Conservation (phyloP, 805 yeast genomes). For the Barnettozyma sp. region DNA sequence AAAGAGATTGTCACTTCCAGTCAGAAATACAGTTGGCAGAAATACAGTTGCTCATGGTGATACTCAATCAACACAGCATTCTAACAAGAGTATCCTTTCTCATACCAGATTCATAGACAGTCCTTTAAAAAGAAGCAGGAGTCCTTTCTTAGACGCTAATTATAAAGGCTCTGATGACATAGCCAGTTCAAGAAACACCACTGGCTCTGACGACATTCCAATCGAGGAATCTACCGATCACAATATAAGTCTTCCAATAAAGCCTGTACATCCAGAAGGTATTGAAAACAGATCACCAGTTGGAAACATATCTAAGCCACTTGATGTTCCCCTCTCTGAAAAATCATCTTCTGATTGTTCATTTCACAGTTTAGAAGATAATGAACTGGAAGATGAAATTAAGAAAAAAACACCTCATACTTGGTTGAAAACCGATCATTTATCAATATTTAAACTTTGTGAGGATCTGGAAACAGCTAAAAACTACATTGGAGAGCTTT, state of each 20-base stretch:
- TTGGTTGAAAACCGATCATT: constrained; percentile 28
- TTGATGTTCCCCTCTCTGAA: background rate
- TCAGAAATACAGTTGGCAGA: too few relatives aligned
- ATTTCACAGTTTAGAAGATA: constrained; percentile 8
- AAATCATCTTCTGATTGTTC: constrained; percentile 2
- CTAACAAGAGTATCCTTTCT: constrained; percentile 15
- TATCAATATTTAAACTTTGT: constrained; percentile 21
- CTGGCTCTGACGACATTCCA: constrained; percentile 20
- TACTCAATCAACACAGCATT: constrained; percentile 11
- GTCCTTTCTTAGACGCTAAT: constrained; percentile 22
- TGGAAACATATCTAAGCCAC: background rate
- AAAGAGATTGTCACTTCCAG: background rate
- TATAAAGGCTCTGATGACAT: constrained; percentile 18
- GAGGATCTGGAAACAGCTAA: constrained; percentile 30
- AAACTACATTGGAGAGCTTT: constrained; percentile 17
- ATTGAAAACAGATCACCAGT: background rate
- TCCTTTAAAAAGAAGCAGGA: constrained; percentile 18
- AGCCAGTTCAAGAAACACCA: constrained; percentile 2
- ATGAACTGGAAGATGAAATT: background rate
- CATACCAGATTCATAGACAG: constrained; percentile 18
- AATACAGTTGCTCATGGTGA: too few relatives aligned
- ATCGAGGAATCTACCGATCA: constrained; percentile 26
- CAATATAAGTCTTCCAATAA: constrained; percentile 13
- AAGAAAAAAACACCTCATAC: background rate
- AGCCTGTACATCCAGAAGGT: background rate